phyloP scores from a whole-genome alignment of 2,329 filamentous ascomycete species.

The Fusarium keratoplasticum region DNA sequence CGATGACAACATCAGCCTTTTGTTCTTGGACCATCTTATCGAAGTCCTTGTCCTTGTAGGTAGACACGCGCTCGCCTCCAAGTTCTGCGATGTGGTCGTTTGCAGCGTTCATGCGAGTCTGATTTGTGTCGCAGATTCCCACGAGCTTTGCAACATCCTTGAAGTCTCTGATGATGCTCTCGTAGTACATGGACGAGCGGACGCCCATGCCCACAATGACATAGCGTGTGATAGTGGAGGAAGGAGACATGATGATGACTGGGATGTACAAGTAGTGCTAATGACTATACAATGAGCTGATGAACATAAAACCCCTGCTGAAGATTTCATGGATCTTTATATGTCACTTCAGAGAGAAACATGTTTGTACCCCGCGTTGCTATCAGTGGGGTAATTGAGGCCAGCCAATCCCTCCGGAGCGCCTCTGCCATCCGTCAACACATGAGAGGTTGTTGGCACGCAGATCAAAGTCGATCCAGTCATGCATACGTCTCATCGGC shows the following conservation, averaged over 20 bases:
- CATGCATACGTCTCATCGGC: neutral
- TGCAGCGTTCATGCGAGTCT: conserved; percentile 68
- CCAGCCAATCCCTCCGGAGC: neutral
- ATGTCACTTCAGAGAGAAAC: neutral
- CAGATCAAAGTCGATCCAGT: conserved; percentile 1
- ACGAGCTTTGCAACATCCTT: conserved; percentile 61
- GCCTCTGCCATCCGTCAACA: neutral
- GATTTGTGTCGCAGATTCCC: conserved; percentile 69
- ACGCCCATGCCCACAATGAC: conserved; percentile 69
- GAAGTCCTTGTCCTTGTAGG: conserved; percentile 66
- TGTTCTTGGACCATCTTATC: conserved; percentile 68
- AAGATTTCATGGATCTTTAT: neutral
- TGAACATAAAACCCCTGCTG: neutral
- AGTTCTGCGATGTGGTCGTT: conserved; percentile 61
- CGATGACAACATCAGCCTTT: conserved; percentile 69
- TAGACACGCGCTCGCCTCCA: conserved; percentile 62
- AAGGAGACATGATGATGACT: conserved; percentile 24
- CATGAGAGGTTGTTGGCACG: neutral
- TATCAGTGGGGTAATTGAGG: neutral
- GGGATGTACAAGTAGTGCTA: neutral
- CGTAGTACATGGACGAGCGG: conserved; percentile 70
- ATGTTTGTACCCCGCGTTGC: neutral
- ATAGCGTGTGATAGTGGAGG: conserved; percentile 55
- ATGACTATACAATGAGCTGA: neutral
- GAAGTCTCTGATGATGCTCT: conserved; percentile 66